These are phyloP conservation scores for Articulospora tetracladia DNA, from an alignment of 495 filamentous ascomycete genomes.

Conservation along the genomic window DNA sequence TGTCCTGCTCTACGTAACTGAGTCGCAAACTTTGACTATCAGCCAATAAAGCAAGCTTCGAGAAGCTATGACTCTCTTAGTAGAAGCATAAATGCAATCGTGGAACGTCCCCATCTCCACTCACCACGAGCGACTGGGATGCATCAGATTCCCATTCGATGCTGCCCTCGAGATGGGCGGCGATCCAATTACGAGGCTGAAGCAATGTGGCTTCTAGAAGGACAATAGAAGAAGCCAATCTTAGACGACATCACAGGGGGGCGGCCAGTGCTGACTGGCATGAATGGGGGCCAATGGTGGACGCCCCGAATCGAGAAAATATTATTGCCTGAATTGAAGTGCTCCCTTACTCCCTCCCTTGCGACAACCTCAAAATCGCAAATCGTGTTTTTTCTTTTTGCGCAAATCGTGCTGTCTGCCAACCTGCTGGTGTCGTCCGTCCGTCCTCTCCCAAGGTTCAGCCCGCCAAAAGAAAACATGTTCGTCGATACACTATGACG, in stretches of 20 bases:
- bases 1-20: too few relatives aligned
- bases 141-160: neutral
- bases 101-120: neutral
- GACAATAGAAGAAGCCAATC: slow-evolving; percentile 17
- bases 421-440: neutral
- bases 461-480: slow-evolving; percentile 12
- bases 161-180: neutral
- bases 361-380: neutral
- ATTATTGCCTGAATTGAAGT: neutral
- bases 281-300: neutral
- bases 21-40: neutral
- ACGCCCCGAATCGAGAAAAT: neutral
- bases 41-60: neutral
- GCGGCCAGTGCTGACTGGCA: neutral
- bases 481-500: slow-evolving; percentile 1
- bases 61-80: neutral
- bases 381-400: neutral
- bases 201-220: slow-evolving; percentile 11
- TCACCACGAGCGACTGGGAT: neutral
- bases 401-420: neutral
- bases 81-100: neutral
- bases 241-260: neutral
- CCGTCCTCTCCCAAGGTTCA: neutral
- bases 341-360: neutral
- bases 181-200: slow-evolving; percentile 3